Evolutionary conservation across 768 basidiomycete genomes (phyloP).

Genomic region (Lactifluus piperatus): DNA sequence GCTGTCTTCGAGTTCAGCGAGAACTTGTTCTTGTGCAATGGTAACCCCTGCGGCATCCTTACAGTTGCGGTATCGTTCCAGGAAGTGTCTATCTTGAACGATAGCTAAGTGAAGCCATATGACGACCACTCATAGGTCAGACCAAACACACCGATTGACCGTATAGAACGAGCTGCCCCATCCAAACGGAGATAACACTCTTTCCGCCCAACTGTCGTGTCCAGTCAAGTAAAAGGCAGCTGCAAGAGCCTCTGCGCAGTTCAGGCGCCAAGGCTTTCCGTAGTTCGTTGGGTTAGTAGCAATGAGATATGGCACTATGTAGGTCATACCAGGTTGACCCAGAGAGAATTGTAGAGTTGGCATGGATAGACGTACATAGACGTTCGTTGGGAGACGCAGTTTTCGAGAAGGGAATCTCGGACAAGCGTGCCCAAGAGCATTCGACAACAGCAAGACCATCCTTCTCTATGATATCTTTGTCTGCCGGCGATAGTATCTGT

Average conservation of each 20-base stretch:
- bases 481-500: constrained; percentile 69
- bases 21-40: constrained; percentile 55
- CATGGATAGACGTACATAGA: constrained; percentile 48
- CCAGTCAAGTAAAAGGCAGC: constrained; percentile 94
- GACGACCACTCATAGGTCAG: neutral
- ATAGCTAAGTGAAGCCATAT: neutral
- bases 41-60: constrained; percentile 47
- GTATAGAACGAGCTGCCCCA: constrained; percentile 87
- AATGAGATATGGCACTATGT: constrained; percentile 83
- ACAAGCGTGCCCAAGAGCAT: constrained; percentile 94
- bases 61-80: constrained; percentile 75
- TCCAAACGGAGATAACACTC: constrained; percentile 70
- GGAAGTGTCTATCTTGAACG: constrained; percentile 22
- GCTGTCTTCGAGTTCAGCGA: constrained; percentile 55
- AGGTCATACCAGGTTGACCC: neutral
- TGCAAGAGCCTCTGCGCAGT: constrained; percentile 91
- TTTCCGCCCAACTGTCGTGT: constrained; percentile 72
- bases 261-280: constrained; percentile 92
- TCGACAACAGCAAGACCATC: constrained; percentile 94
- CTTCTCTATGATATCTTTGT: constrained; percentile 66
- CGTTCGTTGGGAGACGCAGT: constrained; percentile 92
- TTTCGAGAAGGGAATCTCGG: constrained; percentile 91
- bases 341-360: neutral
- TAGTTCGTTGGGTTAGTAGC: constrained; percentile 98
- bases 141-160: constrained; percentile 59